Percentiles rank a stretch among this genome's conserved stretches.
phyloP scores from a whole-genome alignment of 176 grass and related monocot species.

The Cenchrus americanus region DNA sequence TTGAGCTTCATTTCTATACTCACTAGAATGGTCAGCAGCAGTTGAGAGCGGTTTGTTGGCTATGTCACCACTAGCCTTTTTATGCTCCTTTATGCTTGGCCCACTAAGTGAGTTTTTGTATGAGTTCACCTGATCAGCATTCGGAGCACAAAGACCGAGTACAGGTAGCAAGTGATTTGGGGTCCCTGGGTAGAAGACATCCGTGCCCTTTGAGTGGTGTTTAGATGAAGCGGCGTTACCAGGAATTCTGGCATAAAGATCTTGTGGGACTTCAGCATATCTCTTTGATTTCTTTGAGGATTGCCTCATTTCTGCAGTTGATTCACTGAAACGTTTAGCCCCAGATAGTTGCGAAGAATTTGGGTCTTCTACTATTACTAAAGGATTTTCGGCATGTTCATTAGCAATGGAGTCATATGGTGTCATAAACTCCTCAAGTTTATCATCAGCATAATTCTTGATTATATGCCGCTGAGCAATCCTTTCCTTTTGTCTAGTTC shows the following conservation, averaged over 20 bases:
- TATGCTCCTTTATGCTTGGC: conserved; percentile 55
- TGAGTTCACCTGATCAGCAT: conserved; percentile 70
- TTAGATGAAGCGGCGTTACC: conserved; percentile 48
- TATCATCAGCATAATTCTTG: conserved; percentile 48
- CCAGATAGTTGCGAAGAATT: conserved; percentile 48
- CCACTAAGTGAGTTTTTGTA: conserved; percentile 49
- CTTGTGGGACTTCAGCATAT: conserved; percentile 61
- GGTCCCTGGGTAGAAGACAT: conserved; percentile 58
- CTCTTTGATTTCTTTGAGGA: conserved; percentile 61
- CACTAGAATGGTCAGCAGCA: conserved; percentile 43
- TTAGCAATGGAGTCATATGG: conserved; percentile 47
- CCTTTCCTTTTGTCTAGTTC: conserved; percentile 88
- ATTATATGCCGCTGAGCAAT: conserved; percentile 66
- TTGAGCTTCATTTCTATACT: conserved; percentile 49
- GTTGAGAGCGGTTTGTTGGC: conserved; percentile 36
- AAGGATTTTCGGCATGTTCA: conserved; percentile 51
- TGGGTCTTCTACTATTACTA: conserved; percentile 49
- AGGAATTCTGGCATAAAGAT: conserved; percentile 55
- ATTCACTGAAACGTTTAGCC: conserved; percentile 54
- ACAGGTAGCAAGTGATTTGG: conserved; percentile 77
- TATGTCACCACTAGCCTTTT: conserved; percentile 48
- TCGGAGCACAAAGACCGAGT: conserved; percentile 93
- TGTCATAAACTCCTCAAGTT: conserved; percentile 50
- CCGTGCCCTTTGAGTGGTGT: conserved; percentile 49
- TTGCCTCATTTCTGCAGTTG: conserved; percentile 53